phyloP scores from a whole-genome alignment of 1,284 basidiomycete genomes.

The Meira miltonrushii region DNA sequence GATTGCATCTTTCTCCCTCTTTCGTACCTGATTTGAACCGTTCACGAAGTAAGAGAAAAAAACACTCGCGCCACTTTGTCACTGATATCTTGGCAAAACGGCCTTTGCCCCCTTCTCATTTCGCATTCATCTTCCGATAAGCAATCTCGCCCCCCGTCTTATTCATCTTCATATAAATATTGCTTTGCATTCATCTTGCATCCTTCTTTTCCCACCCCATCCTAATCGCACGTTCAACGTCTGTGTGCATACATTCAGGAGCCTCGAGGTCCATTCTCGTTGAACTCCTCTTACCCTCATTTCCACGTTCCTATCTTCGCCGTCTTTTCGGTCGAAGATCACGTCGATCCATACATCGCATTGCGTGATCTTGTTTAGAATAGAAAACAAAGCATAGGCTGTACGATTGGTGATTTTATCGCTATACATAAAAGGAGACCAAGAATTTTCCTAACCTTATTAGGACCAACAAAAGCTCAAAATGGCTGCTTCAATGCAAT shows the following conservation, averaged over 20 bases:
- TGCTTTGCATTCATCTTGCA: not conserved
- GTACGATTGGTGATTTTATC: too few relatives aligned
- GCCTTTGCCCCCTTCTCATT: not conserved
- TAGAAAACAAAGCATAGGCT: not conserved
- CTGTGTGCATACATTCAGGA: not conserved
- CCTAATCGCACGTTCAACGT: not conserved
- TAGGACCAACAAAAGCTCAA: too few relatives aligned
- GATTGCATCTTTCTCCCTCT: not conserved
- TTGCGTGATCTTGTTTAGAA: too few relatives aligned
- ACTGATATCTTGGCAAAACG: not conserved
- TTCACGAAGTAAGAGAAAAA: not conserved
- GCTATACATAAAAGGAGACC: too few relatives aligned
- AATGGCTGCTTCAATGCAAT: too few relatives aligned
- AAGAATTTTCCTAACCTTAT: too few relatives aligned
- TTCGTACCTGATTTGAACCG: not conserved
- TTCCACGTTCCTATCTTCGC: too few relatives aligned
- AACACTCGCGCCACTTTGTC: not conserved
- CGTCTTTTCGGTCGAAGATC: too few relatives aligned
- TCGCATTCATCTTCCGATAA: not conserved
- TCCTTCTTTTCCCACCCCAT: not conserved
- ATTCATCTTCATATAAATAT: not conserved
- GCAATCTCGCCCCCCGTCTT: not conserved
- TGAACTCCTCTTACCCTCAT: too few relatives aligned
- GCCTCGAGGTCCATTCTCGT: too few relatives aligned
- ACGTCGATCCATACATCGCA: too few relatives aligned